Evolutionary conservation across 2,329 filamentous ascomycete species (phyloP).

Genomic region (Onygenales sp.): DNA sequence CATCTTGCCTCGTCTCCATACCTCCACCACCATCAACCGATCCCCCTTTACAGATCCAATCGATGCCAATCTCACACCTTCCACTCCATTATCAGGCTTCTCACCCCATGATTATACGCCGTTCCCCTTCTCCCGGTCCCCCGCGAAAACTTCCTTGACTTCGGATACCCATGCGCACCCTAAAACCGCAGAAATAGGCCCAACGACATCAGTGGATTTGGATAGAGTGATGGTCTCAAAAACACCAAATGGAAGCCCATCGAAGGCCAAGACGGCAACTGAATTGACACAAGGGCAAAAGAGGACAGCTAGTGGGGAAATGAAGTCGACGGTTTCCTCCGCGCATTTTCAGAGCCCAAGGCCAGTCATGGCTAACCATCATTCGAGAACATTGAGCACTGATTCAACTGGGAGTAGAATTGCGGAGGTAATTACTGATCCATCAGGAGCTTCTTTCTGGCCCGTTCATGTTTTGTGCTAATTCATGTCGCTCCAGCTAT

Average conservation of each 20-base stretch:
- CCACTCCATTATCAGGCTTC: constrained; percentile 9
- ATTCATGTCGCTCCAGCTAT: constrained; percentile 44
- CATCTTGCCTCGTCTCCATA: constrained; percentile 4
- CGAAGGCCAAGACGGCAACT: constrained; percentile 3
- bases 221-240: constrained; percentile 11
- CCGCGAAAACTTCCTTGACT: background rate
- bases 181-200: background rate
- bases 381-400: constrained; percentile 64
- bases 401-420: constrained; percentile 61
- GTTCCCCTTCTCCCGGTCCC: background rate
- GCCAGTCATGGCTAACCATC: constrained; percentile 33
- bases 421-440: constrained; percentile 56
- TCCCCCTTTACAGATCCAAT: constrained; percentile 9
- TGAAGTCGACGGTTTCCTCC: constrained; percentile 45
- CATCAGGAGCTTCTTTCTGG: background rate
- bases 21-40: constrained; percentile 11
- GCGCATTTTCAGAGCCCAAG: constrained; percentile 19
- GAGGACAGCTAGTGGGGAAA: constrained; percentile 64
- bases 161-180: background rate
- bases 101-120: constrained; percentile 1
- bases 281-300: constrained; percentile 46
- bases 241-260: constrained; percentile 8
- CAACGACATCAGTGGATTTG: constrained; percentile 2
- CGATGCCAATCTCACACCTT: constrained; percentile 8
- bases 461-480: constrained; percentile 8